Evolutionary conservation across 257 asterid genomes (phyloP).

Genomic region (Mentha longifolia): DNA sequence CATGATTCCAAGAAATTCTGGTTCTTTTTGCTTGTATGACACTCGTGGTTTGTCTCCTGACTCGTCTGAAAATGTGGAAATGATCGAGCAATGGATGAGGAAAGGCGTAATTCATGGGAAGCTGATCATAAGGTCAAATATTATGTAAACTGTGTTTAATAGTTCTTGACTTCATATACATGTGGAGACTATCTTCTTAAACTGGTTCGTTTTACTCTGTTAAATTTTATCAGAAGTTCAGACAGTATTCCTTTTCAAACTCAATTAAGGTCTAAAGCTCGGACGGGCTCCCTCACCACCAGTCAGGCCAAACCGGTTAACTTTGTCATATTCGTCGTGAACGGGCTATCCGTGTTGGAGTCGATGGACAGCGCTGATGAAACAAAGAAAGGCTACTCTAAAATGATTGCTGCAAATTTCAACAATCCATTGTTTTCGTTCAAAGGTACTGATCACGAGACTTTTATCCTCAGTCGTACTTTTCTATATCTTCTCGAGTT

Average conservation of each 20-base stretch:
- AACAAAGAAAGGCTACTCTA: conserved; percentile 38
- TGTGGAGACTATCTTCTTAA: not conserved
- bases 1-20: conserved; percentile 62
- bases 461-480: not conserved
- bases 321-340: conserved; percentile 77
- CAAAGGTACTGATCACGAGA: conserved; percentile 48
- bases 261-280: conserved; percentile 48
- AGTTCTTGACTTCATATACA: conserved; percentile 1
- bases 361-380: conserved; percentile 51
- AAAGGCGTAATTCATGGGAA: conserved; percentile 75
- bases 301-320: conserved; percentile 44
- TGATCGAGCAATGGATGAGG: conserved; percentile 61
- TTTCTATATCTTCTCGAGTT: not conserved
- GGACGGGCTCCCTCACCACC: conserved; percentile 22
- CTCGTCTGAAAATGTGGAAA: conserved; percentile 47
- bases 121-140: conserved; percentile 57
- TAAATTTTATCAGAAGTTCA: conserved; percentile 57
- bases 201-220: conserved; percentile 8
- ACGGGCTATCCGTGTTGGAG: conserved; percentile 69
- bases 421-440: conserved; percentile 62
- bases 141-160: not conserved
- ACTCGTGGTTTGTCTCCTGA: conserved; percentile 65
- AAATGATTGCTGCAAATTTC: conserved; percentile 52
- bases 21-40: conserved; percentile 71
- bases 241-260: conserved; percentile 44